Evolutionary conservation across 1,139 yeast genomes (phyloP), one percentile per base, ranked within the genome.

Genomic region (Yamadazyma buinensis): DNA sequence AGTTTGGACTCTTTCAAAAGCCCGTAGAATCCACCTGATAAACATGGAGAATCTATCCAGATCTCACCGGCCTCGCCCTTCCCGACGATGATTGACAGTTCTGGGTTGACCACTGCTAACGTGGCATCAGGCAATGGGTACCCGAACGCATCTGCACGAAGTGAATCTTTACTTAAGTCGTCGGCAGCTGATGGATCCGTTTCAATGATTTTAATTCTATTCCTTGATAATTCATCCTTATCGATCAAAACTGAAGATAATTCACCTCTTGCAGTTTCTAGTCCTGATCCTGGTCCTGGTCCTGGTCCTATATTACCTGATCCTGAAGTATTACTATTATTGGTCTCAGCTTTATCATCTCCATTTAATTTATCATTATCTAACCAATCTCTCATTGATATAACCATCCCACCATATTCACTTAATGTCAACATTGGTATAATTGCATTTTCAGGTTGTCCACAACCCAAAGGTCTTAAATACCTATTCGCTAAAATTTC

Each of bases 401-500:
- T 80, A 5, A 90, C 92, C 80, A 92, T 86, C 2, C 99, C 99
- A 23, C 98, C 98, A 52, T 88, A 95, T 51, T 92, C 98, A 45
- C 87, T 79, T 35, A 92, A 63, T 0, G 97, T 85, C 30, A 94
- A 66, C 72, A 94, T 76, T 0, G 99, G 99, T 1, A 95, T 83
- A 19, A 90, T 81, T 2, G 90, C 86, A 39, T 80, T 78, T 28
- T 84, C 75, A 0, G 95, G 84, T 35, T 76, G 77, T 36, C 68
- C 75, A 52, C 95, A 88, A 0, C 98, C 98, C 38, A 92, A 61
- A 3, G 97, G 97, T 42, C 83, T 76, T 36, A 92, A 68, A 85
- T 95, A 92, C 42, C 97, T 72, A 47, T 88, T 94, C n/a, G 95
- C 79, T 31, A 92, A 65, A 52, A 92, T 80, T 48, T 87, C 95